A percentile compares a stretch with the other conserved stretches of the same genome.
phyloP scores from a whole-genome alignment of 2,329 filamentous ascomycete species.

The Fusarium dimerum region DNA sequence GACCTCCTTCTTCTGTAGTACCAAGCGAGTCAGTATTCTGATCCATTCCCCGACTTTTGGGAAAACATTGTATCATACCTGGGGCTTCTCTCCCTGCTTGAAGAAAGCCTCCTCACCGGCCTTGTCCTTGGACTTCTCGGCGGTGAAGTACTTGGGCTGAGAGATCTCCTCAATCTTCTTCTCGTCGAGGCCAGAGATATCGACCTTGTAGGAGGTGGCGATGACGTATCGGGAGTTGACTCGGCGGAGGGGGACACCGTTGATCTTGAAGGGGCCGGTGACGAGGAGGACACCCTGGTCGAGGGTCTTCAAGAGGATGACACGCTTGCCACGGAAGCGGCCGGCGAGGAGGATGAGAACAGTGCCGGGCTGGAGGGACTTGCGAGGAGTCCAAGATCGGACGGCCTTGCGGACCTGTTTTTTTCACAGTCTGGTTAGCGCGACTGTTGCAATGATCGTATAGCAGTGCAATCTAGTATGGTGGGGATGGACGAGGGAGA shows the following conservation, averaged over 20 bases:
- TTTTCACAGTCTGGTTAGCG: conserved; percentile 35
- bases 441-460: conserved; percentile 4
- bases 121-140: conserved; percentile 95
- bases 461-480: conserved; percentile 3
- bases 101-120: conserved; percentile 98
- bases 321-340: conserved; percentile 99
- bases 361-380: conserved; percentile 89
- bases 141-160: conserved; percentile 88
- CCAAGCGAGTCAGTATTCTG: conserved; percentile 23
- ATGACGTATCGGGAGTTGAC: conserved; percentile 94
- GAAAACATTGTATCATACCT: conserved; percentile 65
- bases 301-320: conserved; percentile 97
- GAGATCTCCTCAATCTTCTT: conserved; percentile 83
- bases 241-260: conserved; percentile 95
- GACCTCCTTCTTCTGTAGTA: conserved; percentile 89
- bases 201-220: conserved; percentile 82
- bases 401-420: conserved; percentile 89
- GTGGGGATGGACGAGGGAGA: conserved; percentile 1
- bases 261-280: conserved; percentile 99
- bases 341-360: conserved; percentile 99
- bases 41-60: not conserved
- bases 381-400: conserved; percentile 83
- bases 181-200: conserved; percentile 81
- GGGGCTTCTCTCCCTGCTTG: conserved; percentile 96
- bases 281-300: conserved; percentile 97